phyloP scores from a whole-genome alignment of 306 rosid species.

The Begonia peltatifolia region DNA sequence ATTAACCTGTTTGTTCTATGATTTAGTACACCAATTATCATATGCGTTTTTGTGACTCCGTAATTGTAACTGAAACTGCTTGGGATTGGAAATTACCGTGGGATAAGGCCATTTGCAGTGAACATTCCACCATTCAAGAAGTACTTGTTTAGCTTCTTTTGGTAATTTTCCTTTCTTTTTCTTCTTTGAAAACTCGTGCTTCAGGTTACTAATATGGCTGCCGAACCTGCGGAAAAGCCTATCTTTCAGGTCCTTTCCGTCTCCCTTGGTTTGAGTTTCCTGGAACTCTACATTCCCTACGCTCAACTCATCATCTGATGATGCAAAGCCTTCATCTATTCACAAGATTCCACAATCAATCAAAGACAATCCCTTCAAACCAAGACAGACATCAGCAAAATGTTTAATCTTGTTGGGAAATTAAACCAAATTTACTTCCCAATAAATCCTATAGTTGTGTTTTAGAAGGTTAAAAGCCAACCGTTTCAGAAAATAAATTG shows the following conservation, averaged over 20 bases:
- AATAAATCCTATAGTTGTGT: too few relatives aligned
- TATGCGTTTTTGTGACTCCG: too few relatives aligned
- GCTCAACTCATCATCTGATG: conserved; percentile 39
- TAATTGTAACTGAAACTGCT: too few relatives aligned
- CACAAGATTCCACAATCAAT: neutral
- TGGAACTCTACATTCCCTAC: conserved; percentile 28
- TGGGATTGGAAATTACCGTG: conserved; percentile 19
- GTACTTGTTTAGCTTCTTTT: conserved; percentile 38
- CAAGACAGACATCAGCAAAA: too few relatives aligned
- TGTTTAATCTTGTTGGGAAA: too few relatives aligned
- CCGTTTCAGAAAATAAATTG: too few relatives aligned
- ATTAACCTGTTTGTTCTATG: too few relatives aligned
- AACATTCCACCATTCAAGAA: conserved; percentile 49
- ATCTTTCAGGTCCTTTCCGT: conserved; percentile 45
- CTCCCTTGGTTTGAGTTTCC: conserved; percentile 22
- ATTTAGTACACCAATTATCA: too few relatives aligned
- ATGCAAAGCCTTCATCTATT: conserved; percentile 31
- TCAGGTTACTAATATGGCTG: conserved; percentile 33
- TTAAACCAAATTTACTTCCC: too few relatives aligned
- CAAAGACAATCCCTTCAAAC: too few relatives aligned
- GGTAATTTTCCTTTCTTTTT: conserved; percentile 58
- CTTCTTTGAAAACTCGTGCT: conserved; percentile 42
- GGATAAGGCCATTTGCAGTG: conserved; percentile 64
- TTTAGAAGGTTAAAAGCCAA: too few relatives aligned
- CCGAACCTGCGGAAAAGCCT: conserved; percentile 43